Base-by-base conservation (phyloP, 495 filamentous ascomycete species). In the Xylaria intraflava region DNA sequence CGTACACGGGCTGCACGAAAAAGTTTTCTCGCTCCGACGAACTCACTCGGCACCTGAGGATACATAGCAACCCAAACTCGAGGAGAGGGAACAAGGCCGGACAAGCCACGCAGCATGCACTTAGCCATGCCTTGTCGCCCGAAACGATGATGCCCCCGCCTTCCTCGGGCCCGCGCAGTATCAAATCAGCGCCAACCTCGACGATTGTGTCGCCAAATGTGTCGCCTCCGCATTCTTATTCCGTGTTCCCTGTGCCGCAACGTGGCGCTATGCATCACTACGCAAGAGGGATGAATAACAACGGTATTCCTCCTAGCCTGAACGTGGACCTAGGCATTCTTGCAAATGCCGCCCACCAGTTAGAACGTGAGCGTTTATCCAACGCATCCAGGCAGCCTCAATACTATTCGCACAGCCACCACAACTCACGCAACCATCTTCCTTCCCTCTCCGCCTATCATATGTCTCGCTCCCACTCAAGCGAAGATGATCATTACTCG, bases 61-160 rank as follows among this genome's bases (percentile, higher is more conserved):
- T 98, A 76, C 93, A 98, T 81, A 96, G 85, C 78, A 98, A 98
- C 73, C 93, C 94, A 42, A 97, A 97, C 78, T 95, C 90, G 56
- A 80, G 93, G 68, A 77, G 93, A 63, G 91, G 88, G 45, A 95
- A 96, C 77, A 96, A 95, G 76, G 82, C 64, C 46, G 64, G 87
- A 10, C 84, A 87, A 57, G 55, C 54, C 9, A 39, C 61, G 3
- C 64, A 62, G 48, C 64, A 65, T 52, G 63, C 50, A 51, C 48
- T 62, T n/a, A 56, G 60, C 40, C 69, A 69, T 27, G 53, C 59
- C 22, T 55, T 78, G 56, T 69, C 72, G 52, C 78, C 79, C 54
- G 74, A 71, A 27, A 78, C 77, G 60, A 66, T 66, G 64, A 88
- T 91, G 84, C 88, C 90, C 80, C 76, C 82, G 36, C 91, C 90